phyloP scores from a whole-genome alignment of 2,329 filamentous ascomycete species.

The Ascochyta pisi region DNA sequence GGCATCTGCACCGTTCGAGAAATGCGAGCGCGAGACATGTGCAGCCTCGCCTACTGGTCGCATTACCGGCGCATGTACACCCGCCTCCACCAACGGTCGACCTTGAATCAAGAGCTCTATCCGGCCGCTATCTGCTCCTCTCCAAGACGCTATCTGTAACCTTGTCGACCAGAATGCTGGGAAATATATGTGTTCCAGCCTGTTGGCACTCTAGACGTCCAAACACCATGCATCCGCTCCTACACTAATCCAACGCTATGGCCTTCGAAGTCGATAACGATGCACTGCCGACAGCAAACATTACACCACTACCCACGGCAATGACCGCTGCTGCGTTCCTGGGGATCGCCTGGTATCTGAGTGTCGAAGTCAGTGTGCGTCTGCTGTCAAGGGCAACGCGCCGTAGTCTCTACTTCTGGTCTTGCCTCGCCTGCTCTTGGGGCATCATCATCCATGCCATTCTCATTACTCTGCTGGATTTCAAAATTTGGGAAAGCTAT shows the following conservation, averaged over 20 bases:
- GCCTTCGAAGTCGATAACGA: conserved; percentile 17
- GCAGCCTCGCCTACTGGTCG: conserved; percentile 5
- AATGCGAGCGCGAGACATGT: conserved; percentile 9
- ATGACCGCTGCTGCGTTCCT: conserved; percentile 30
- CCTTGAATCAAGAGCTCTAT: background rate
- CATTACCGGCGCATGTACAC: background rate
- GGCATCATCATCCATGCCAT: conserved; percentile 49
- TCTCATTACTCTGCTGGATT: conserved; percentile 51
- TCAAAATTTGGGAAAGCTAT: conserved; percentile 52
- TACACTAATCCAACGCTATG: conserved; percentile 14
- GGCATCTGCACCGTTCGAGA: conserved; percentile 6
- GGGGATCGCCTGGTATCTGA: conserved; percentile 44
- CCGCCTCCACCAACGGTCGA: conserved; percentile 7
- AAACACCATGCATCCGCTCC: conserved; percentile 7
- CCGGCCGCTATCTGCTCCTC: conserved; percentile 1
- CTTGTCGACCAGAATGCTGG: conserved; percentile 2
- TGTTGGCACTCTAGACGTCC: background rate
- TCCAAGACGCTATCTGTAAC: conserved; percentile 7
- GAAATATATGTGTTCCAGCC: conserved; percentile 9
- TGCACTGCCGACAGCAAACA: conserved; percentile 16
- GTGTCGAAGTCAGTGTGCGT: conserved; percentile 53
- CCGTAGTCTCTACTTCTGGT: conserved; percentile 58
- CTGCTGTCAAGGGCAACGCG: conserved; percentile 46
- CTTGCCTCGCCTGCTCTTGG: conserved; percentile 33
- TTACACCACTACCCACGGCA: conserved; percentile 21